Conservation (phyloP, 768 basidiomycete genomes). For the Lactarius psammicola region DNA sequence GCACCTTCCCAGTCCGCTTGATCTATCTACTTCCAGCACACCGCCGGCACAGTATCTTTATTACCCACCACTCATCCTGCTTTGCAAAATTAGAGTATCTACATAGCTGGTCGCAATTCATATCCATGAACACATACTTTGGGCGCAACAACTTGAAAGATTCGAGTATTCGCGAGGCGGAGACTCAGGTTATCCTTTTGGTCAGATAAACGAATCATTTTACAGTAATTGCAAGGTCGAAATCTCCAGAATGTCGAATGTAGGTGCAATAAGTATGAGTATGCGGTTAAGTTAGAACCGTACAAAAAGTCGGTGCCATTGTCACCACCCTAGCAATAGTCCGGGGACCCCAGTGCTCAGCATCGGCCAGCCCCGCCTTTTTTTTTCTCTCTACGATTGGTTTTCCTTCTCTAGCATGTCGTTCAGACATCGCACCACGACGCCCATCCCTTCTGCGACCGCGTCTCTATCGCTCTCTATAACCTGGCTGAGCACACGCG, state of each 20-base stretch:
- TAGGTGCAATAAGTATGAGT: constrained; percentile 9
- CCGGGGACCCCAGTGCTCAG: constrained; percentile 13
- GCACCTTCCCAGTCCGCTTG: constrained; percentile 1
- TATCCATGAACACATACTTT: constrained; percentile 8
- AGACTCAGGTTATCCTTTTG: background rate
- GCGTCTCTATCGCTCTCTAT: constrained; percentile 47
- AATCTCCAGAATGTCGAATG: constrained; percentile 16
- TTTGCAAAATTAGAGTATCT: constrained; percentile 27
- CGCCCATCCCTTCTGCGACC: constrained; percentile 63
- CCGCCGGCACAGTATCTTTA: constrained; percentile 22
- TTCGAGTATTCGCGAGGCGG: background rate
- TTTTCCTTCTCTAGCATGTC: constrained; percentile 25
- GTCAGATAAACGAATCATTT: constrained; percentile 9
- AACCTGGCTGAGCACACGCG: constrained; percentile 53
- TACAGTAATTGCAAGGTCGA: constrained; percentile 4
- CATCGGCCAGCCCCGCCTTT: constrained; percentile 7
- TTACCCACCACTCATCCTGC: constrained; percentile 28
- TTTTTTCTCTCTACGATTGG: background rate
- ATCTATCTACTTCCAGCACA: constrained; percentile 3
- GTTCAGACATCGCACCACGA: constrained; percentile 51
- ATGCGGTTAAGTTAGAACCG: constrained; percentile 6
- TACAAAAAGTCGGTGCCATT: background rate
- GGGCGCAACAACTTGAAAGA: constrained; percentile 4
- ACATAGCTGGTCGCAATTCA: constrained; percentile 17
- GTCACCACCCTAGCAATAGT: constrained; percentile 5